A percentile compares a stretch with the other conserved stretches of the same genome.
Conservation (phyloP, 2,329 filamentous ascomycete species). For the Geoglossum cookeanum region DNA sequence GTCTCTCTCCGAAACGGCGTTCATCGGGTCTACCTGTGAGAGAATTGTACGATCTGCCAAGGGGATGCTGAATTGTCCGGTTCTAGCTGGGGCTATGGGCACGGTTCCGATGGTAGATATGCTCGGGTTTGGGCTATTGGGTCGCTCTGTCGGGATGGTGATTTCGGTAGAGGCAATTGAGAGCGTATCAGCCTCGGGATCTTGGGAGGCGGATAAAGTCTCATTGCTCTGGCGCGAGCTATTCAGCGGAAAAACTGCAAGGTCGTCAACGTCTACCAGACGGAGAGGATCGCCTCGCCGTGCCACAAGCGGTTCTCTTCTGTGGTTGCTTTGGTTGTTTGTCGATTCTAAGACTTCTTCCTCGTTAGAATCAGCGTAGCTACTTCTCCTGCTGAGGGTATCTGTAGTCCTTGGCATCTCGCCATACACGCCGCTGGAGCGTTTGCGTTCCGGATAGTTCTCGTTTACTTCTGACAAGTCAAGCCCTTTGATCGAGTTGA, state of each 20-base stretch:
- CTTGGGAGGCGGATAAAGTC: neutral
- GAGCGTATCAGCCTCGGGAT: neutral
- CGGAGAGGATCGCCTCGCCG: neutral
- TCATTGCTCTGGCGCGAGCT: neutral
- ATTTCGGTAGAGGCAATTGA: constrained; percentile 5
- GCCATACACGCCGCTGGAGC: neutral
- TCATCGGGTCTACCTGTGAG: neutral
- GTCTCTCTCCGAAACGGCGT: neutral
- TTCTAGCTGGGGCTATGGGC: neutral
- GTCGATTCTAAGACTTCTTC: neutral
- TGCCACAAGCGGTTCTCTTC: neutral
- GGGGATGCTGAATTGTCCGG: neutral
- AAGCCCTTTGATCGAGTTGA: constrained; percentile 30
- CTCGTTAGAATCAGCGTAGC: neutral
- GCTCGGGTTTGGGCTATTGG: constrained; percentile 2
- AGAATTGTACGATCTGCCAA: neutral
- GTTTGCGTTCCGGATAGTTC: neutral
- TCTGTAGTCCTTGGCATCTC: neutral
- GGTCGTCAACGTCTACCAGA: neutral
- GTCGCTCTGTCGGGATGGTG: constrained; percentile 2
- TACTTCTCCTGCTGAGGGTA: neutral
- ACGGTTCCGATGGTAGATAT: neutral
- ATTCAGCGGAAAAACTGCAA: neutral
- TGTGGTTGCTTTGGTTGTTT: neutral
- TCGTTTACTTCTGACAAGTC: constrained; percentile 2